Conservation (phyloP, 129 eudicot genomes). For the Pseudognaphalium luteoalbum region DNA sequence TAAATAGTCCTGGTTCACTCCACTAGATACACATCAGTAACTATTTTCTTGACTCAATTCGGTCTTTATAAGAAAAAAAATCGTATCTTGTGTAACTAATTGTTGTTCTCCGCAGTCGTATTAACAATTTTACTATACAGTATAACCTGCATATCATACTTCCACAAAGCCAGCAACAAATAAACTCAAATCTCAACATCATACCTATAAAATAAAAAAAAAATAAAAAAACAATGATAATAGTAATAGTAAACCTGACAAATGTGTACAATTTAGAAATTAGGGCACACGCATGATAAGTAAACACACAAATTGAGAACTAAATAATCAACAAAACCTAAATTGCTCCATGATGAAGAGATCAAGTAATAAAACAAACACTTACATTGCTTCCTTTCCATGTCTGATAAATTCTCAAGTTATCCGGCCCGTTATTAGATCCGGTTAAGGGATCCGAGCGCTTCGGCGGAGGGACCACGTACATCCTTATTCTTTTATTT, state of each 20-base stretch:
- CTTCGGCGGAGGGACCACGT: constrained; percentile 91
- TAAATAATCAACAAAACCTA: background rate
- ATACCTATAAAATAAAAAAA: background rate
- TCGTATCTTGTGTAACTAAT: background rate
- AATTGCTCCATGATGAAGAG: background rate
- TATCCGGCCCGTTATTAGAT: constrained; percentile 53
- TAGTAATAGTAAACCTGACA: background rate
- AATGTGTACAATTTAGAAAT: background rate
- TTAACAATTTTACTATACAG: background rate
- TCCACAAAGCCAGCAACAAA: constrained; percentile 13
- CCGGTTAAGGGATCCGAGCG: constrained; percentile 67
- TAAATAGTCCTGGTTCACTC: background rate
- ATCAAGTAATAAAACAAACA: constrained; percentile 8
- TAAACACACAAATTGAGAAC: constrained; percentile 17
- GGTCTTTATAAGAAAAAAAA: background rate
- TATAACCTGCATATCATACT: constrained; percentile 8
- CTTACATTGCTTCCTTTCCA: constrained; percentile 99
- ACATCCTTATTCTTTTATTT: constrained; percentile 44
- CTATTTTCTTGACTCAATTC: constrained; percentile 2
- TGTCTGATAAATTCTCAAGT: constrained; percentile 63
- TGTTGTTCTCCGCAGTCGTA: background rate
- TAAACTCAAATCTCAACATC: constrained; percentile 5
- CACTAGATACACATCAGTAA: constrained; percentile 1
- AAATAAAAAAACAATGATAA: background rate
- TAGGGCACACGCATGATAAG: constrained; percentile 15